These are phyloP conservation scores for Basidiobolus meristosporus DNA, from an alignment of 371 early-diverging fungal genomes.

Conservation along the genomic window DNA sequence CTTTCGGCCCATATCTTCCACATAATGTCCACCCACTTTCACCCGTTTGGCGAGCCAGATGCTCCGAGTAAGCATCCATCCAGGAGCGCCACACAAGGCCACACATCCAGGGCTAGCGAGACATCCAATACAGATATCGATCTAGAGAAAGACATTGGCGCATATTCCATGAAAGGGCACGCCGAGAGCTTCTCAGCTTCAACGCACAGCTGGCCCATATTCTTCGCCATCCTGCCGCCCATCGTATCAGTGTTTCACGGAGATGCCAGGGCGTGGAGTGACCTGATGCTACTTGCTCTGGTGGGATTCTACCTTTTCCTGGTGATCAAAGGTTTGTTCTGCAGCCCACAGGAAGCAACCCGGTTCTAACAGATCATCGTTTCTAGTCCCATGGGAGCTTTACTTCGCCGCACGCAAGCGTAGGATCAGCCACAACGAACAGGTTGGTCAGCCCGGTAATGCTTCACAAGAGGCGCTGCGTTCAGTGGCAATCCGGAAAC, in stretches of 20 bases:
- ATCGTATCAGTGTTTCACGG: constrained; percentile 40
- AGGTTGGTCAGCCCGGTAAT: constrained; percentile 7
- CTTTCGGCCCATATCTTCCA: no score
- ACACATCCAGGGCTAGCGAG: no score
- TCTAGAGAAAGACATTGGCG: no score
- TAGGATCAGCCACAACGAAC: constrained; percentile 12
- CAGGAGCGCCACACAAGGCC: no score
- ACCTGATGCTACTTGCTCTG: constrained; percentile 31
- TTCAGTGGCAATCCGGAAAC: constrained; percentile 13
- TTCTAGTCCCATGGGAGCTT: constrained; percentile 41
- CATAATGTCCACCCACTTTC: no score
- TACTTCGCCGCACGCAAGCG: constrained; percentile 38
- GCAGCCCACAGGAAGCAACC: not conserved
- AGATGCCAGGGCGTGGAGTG: constrained; percentile 41
- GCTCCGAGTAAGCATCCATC: no score
- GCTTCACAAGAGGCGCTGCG: constrained; percentile 13
- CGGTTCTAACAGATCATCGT: not conserved
- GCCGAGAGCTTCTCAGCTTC: no score
- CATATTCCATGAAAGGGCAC: no score
- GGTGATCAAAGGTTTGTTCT: constrained; percentile 37
- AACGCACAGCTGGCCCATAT: constrained; percentile 25
- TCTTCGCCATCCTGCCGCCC: constrained; percentile 35
- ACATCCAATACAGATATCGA: no score
- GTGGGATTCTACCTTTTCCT: constrained; percentile 42
- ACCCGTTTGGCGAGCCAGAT: no score